Evolutionary conservation across 192 early-diverging fungal genomes (phyloP), one percentile per base, ranked within the genome.

Genomic region (Coemansia sp.): DNA sequence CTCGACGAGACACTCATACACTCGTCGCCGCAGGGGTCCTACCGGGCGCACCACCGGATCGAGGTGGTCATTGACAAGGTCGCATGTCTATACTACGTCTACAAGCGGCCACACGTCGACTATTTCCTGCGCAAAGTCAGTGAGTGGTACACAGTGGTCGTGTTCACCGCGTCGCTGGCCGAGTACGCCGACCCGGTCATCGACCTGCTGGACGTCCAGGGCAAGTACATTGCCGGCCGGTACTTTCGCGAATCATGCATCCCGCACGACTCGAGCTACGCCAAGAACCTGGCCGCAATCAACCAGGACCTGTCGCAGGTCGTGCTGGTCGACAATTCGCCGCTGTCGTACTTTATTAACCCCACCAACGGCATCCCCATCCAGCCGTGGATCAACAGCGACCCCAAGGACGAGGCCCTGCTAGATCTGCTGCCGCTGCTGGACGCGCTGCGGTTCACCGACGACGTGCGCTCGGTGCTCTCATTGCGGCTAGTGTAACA

Each of bases 311-410:
- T 88, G 47, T 76, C 80, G 30, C 79, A 84, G 59, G 80, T 83
- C 5, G 72, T 87, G 22, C 82, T 88, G 30, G 78, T 88, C 4
- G 87, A 88, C 60, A 88, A 88, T 53, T 82, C 84, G 15, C 84
- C 84, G 6, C 85, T 87, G 43, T 85, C 85, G 22, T 88, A 86
- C 67, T 83, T 81, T 30, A 86, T 85, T 62, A 86, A 88, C 29
- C 79, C 81, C 4, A 78, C 81, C 21, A 87, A 87, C 48, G 86
- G 86, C 11, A 80, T 88, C 17, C 85, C 86, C 4, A 87, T 88
- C 27, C 82, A 72, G 57, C 75, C 75, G 19, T 88, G 85, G 85
- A 82, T 75, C 61, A 75, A 88, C 50, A 77, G 84, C 39, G 86
- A 88, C 64, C 81, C 79, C 34, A 63, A 70, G 29, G 87, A 88